A percentile compares a stretch with the other conserved stretches of the same genome.
Conservation (phyloP, 1,139 yeast species). For the Nakaseomyces delphensis region DNA sequence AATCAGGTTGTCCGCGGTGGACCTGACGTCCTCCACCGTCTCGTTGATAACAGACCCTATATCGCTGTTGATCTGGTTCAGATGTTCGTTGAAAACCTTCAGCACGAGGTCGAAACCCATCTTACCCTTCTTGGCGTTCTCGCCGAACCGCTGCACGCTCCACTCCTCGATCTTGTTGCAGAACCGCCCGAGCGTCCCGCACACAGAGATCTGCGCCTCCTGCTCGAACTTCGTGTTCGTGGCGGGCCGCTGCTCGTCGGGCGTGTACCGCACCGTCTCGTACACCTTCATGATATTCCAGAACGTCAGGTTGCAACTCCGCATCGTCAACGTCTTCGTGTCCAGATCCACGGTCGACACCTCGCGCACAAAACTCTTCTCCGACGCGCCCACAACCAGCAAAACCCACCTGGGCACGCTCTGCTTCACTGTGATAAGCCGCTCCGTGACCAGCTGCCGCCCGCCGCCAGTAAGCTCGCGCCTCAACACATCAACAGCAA, state of each 20-base stretch:
- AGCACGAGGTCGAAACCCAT: slow-evolving; percentile 76
- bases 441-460: slow-evolving; percentile 63
- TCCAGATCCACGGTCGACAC: slow-evolving; percentile 73
- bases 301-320: slow-evolving; percentile 84
- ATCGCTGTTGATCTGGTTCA: slow-evolving; percentile 38
- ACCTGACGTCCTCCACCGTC: slow-evolving; percentile 27
- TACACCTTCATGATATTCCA: slow-evolving; percentile 66
- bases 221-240: slow-evolving; percentile 60
- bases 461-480: slow-evolving; percentile 54
- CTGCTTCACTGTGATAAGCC: slow-evolving; percentile 85
- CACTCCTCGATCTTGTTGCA: slow-evolving; percentile 84
- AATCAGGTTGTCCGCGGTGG: slow-evolving; percentile 23
- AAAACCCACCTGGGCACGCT: slow-evolving; percentile 78
- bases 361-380: slow-evolving; percentile 77
- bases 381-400: slow-evolving; percentile 63
- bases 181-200: slow-evolving; percentile 37
- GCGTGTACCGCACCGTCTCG: slow-evolving; percentile 74
- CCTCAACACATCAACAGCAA: slow-evolving; percentile 79
- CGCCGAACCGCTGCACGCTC: slow-evolving; percentile 80
- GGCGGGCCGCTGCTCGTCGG: slow-evolving; percentile 47
- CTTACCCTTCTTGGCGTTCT: slow-evolving; percentile 74
- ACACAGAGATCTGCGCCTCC: slow-evolving; percentile 54
- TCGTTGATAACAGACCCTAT: slow-evolving; percentile 23
- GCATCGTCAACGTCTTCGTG: slow-evolving; percentile 58
- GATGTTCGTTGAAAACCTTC: slow-evolving; percentile 42